Evolutionary conservation across 2,329 filamentous ascomycete species (phyloP).

Genomic region (Pseudogymnoascus sp.): DNA sequence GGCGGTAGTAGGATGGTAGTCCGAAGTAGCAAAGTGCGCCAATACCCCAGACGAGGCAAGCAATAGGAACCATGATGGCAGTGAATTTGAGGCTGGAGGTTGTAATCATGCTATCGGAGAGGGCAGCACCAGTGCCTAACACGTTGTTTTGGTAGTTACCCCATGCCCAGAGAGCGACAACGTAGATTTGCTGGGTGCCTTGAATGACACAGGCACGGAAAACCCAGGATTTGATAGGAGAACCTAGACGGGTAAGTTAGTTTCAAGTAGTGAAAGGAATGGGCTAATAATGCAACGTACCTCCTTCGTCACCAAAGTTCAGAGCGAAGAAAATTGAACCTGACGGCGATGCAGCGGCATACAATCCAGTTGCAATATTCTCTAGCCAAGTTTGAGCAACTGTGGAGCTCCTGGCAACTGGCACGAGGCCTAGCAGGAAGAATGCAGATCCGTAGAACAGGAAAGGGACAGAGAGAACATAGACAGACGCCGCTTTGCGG

Average conservation of each 20-base stretch:
- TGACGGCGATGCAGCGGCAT: slow-evolving; percentile 53
- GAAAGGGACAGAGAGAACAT: slow-evolving; percentile 52
- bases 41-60: slow-evolving; percentile 47
- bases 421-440: slow-evolving; percentile 53
- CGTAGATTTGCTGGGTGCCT: slow-evolving; percentile 58
- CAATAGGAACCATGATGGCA: slow-evolving; percentile 49
- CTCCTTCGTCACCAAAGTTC: slow-evolving; percentile 58
- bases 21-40: slow-evolving; percentile 48
- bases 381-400: slow-evolving; percentile 44
- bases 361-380: slow-evolving; percentile 52
- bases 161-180: slow-evolving; percentile 60
- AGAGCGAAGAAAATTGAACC: slow-evolving; percentile 59
- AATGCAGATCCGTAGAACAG: slow-evolving; percentile 55
- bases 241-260: slow-evolving; percentile 16
- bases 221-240: slow-evolving; percentile 57
- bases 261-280: neutral
- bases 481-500: slow-evolving; percentile 47
- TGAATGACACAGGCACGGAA: slow-evolving; percentile 58
- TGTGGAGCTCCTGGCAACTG: slow-evolving; percentile 34
- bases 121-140: slow-evolving; percentile 18
- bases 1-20: slow-evolving; percentile 59
- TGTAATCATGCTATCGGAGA: slow-evolving; percentile 31
- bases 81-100: slow-evolving; percentile 10
- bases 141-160: slow-evolving; percentile 43
- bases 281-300: slow-evolving; percentile 19